Base-by-base conservation (phyloP, 768 basidiomycete species). In the Trichaptum fuscoviolaceum region DNA sequence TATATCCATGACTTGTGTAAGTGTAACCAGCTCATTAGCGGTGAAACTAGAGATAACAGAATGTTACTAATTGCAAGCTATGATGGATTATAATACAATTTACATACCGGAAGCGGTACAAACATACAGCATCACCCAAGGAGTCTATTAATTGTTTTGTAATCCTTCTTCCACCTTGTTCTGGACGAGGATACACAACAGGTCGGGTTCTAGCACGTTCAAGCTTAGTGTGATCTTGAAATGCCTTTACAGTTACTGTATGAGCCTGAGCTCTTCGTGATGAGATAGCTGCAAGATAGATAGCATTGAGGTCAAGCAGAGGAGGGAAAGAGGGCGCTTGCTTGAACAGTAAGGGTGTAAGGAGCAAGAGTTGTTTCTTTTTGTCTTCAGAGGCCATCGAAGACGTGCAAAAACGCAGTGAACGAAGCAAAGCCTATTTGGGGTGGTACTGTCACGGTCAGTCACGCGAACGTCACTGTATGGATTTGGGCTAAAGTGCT, bases 1-100 rank as follows among this genome's bases (percentile, higher is more conserved):
- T 7, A 71, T 68, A 17, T 70, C 70, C 18, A 71, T 24, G 5
- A 26, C 64, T 2, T 18, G 64, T 7, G 63, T 60, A 2, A 71
- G 52, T 17, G 63, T 35, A 8, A 18, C 1, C 0, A 71, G 15
- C 24, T 71, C 69, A 2, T 63, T 59, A 0, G 70, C 63, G 17
- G 63, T 62, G 23, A 70, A 27, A 1, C 71, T 69, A 24, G 0
- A 25, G 30, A 62, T 18, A 60, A 27, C 65, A 81, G 57, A 15
- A 15, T 12, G 15, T 52, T 12, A 52, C 6, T 6, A 6, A 52
- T 52, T 6, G 42, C 5, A 15, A 52, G 15, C n/a, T 52, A 15
- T 52, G 20, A 12, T 15, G 10, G 15, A 4, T 30, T 30, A 52
- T 15, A 20, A 12, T 52, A 12, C 15, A 52, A 52, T 12, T 52